Base-by-base conservation (phyloP, 495 filamentous ascomycete species). In the Podospora australis region DNA sequence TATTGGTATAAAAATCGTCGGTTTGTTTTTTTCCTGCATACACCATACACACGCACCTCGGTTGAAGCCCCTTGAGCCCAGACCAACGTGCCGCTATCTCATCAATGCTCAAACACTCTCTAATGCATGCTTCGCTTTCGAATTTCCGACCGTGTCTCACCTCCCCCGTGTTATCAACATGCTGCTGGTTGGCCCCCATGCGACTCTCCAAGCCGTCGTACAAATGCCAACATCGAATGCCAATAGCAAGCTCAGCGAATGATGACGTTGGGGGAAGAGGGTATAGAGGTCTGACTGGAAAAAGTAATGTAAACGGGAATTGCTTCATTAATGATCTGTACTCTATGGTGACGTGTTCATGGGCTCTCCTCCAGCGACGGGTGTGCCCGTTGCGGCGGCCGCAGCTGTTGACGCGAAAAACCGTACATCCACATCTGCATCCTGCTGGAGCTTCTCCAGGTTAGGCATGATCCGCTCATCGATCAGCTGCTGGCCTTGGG, bases 391-490 rank as follows among this genome's bases (percentile, higher is more conserved):
- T 11, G 72, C 66, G 10, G 44, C 65, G 23, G 65, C 61, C 17
- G 68, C 70, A 21, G 74, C 75, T 13, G 72, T 77, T 24, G 75
- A 77, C 24, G 92, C 94, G 63, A 95, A 98, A 69, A 89, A 98
- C 58, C 92, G 80, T 57, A 98, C 92, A 72, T 98, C 92, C 54
- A 96, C 90, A 74, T 98, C 92, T 39, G 95, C 88, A 61, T 98
- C 92, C 69, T 84, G 82, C 72, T 94, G 87, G 54, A 98, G 72
- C 71, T 96, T 98, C 72, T 94, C 88, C 59, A 98, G 64, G 63
- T 84, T 90, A 21, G 92, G 90, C 59, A 96, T 70, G 64, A 97
- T 84, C 57, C 82, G 82, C 67, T 89, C 81, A 59, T 90, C 81
- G 60, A 97, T 90, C 52, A 96, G 75, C 53, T 92, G 83, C 54